phyloP scores from a whole-genome alignment of 495 filamentous ascomycete genomes.

The Thermochaetoides thermophila region DNA sequence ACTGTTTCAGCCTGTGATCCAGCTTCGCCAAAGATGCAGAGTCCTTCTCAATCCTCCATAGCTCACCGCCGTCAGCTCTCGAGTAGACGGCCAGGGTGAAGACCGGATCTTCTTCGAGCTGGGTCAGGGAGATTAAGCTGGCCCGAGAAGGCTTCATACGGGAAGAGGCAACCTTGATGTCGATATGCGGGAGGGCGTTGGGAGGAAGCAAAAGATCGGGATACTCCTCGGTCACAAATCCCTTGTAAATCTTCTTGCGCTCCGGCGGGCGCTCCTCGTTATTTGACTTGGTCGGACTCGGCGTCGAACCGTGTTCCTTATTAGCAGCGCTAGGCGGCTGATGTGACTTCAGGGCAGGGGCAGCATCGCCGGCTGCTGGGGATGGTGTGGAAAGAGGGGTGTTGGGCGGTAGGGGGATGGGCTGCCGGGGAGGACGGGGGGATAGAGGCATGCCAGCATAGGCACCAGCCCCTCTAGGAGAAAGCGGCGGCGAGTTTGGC shows the following conservation, averaged over 20 bases:
- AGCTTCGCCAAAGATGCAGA: conserved; percentile 65
- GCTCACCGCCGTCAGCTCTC: conserved; percentile 58
- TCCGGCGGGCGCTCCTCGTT: conserved; percentile 19
- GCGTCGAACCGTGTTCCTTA: conserved; percentile 16
- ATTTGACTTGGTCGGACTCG: conserved; percentile 20
- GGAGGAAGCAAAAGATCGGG: conserved; percentile 74
- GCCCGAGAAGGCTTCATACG: conserved; percentile 76
- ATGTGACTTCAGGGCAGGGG: conserved; percentile 22
- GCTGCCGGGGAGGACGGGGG: conserved; percentile 52
- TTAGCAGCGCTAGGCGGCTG: conserved; percentile 27
- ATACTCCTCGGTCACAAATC: conserved; percentile 67
- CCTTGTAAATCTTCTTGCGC: conserved; percentile 33
- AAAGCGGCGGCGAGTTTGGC: conserved; percentile 51
- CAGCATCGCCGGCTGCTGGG: conserved; percentile 21
- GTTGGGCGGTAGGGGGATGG: conserved; percentile 48
- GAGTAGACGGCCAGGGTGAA: conserved; percentile 80
- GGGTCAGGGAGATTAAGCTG: conserved; percentile 56
- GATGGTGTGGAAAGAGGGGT: conserved; percentile 44
- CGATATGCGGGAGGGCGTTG: conserved; percentile 75
- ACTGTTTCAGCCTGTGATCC: conserved; percentile 63
- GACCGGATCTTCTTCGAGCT: conserved; percentile 77
- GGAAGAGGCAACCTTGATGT: conserved; percentile 78
- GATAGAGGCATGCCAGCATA: conserved; percentile 51
- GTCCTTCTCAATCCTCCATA: conserved; percentile 92
- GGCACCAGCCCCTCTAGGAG: conserved; percentile 38